These are phyloP conservation scores for Plasmodium chabaudi DNA, from an alignment of 169 alveolate genomes.

Conservation along the genomic window DNA sequence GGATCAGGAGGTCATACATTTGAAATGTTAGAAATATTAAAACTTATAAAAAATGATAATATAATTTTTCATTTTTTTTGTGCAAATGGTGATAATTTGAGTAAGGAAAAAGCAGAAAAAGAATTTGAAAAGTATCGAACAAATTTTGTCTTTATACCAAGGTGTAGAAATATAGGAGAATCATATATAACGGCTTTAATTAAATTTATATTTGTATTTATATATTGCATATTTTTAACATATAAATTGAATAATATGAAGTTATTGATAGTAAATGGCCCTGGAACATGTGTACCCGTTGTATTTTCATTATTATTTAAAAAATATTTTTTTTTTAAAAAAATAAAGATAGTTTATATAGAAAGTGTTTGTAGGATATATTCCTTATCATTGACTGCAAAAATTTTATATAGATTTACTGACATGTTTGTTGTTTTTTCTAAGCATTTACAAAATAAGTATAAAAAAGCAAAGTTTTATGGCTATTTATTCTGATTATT, in stretches of 20 bases:
- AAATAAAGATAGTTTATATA: slow-evolving; percentile 52
- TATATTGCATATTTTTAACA: slow-evolving; percentile 70
- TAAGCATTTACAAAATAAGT: slow-evolving; percentile 52
- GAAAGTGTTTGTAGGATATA: slow-evolving; percentile 68
- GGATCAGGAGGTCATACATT: slow-evolving; percentile 75
- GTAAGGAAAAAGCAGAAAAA: slow-evolving; percentile 61
- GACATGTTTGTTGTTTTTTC: slow-evolving; percentile 74
- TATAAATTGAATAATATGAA: slow-evolving; percentile 59
- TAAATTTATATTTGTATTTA: slow-evolving; percentile 35
- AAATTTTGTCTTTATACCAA: slow-evolving; percentile 54
- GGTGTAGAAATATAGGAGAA: slow-evolving; percentile 72
- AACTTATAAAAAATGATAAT: slow-evolving; percentile 39
- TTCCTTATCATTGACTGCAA: slow-evolving; percentile 56
- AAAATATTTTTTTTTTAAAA: slow-evolving; percentile 64
- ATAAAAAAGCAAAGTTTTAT: slow-evolving; percentile 61
- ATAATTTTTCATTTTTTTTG: slow-evolving; percentile 57
- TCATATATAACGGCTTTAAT: slow-evolving; percentile 21
- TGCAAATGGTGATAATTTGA: slow-evolving; percentile 51
- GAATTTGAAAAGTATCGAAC: slow-evolving; percentile 29
- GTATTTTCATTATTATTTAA: slow-evolving; percentile 53
- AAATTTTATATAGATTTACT: slow-evolving; percentile 46
- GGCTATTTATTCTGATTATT: slow-evolving; percentile 48
- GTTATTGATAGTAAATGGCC: slow-evolving; percentile 51
- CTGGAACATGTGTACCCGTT: slow-evolving; percentile 72
- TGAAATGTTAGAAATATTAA: slow-evolving; percentile 58